Evolutionary conservation across 495 filamentous ascomycete species (phyloP), one percentile per base, ranked within the genome.

Genomic region (Alectoria sarmentosa): DNA sequence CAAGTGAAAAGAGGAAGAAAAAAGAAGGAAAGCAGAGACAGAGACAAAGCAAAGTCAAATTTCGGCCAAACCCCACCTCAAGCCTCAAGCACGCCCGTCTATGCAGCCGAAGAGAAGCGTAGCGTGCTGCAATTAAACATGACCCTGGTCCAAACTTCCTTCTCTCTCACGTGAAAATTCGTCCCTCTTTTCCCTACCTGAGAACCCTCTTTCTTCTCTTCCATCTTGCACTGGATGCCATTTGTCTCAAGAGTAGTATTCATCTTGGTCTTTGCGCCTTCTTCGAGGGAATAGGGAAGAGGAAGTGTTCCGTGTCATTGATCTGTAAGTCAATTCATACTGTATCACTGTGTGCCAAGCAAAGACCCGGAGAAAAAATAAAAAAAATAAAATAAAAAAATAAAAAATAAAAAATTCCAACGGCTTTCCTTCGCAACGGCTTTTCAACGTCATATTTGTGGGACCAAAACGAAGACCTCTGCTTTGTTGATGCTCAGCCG

Each of bases 391-490:
- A 55, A 55, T 2, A 34, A 34, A 32, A 10, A 54, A 30, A 54
- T n/a, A n/a, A n/a, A n/a, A n/a, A n/a, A n/a, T n/a, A n/a, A n/a
- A n/a, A n/a, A n/a, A n/a, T n/a, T n/a, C n/a, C n/a, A n/a, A n/a
- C n/a, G n/a, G n/a, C n/a, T n/a, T n/a, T n/a, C n/a, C n/a, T n/a
- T n/a, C n/a, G n/a, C n/a, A 55, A 34, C 13, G 30, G 6, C 1
- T 34, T 34, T 55, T 6, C 52, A 17, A 36, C 30, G 30, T 32
- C 17, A 21, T 34, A 23, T 55, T 34, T 21, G 52, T 34, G 52
- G 15, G 30, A 55, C 14, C 39, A 58, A 28, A 64, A 63, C 36
- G 61, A n/a, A 42, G 49, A 57, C 48, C 8, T 36, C 6, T 46
- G 38, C n/a, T n/a, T n/a, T 8, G 37, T 9, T 48, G 21, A n/a